phyloP scores from a whole-genome alignment of 345 rosid genomes.

The Cardiospermum halicacabum region DNA sequence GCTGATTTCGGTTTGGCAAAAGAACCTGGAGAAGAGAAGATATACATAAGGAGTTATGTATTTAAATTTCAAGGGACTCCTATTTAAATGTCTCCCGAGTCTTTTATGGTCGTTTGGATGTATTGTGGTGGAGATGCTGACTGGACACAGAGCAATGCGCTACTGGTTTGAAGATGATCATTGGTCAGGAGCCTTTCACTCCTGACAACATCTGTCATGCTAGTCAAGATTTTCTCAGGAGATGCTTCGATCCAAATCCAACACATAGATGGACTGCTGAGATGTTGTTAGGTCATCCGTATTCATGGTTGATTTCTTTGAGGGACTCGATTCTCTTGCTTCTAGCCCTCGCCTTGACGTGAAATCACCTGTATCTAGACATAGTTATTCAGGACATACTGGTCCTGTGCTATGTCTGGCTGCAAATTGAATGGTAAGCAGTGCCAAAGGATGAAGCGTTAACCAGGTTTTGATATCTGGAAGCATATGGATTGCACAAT shows the following conservation, averaged over 20 bases:
- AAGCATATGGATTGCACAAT: constrained; percentile 84
- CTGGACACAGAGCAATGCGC: constrained; percentile 32
- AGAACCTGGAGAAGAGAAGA: not conserved
- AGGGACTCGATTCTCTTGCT: constrained; percentile 40
- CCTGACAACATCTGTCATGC: constrained; percentile 21
- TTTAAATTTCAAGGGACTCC: constrained; percentile 34
- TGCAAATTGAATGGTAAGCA: constrained; percentile 57
- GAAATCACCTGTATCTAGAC: constrained; percentile 47
- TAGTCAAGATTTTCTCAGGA: constrained; percentile 29
- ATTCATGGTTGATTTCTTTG: constrained; percentile 54
- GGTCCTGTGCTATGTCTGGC: constrained; percentile 85
- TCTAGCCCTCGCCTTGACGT: constrained; percentile 36
- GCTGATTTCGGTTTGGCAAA: not conserved
- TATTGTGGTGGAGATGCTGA: constrained; percentile 29
- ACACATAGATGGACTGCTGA: constrained; percentile 33
- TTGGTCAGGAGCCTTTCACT: constrained; percentile 21
- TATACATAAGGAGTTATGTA: not conserved
- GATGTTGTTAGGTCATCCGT: constrained; percentile 31
- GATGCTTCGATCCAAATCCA: constrained; percentile 26
- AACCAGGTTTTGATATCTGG: constrained; percentile 74
- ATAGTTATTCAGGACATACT: constrained; percentile 58
- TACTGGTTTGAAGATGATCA: constrained; percentile 6
- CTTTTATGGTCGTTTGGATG: constrained; percentile 41
- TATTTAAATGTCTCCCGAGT: constrained; percentile 34
- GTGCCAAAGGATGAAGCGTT: constrained; percentile 49